A percentile compares a stretch with the other conserved stretches of the same genome.
These are phyloP conservation scores for Trichoderma asperellum DNA, from an alignment of 2,329 filamentous ascomycete genomes.

Conservation along the genomic window DNA sequence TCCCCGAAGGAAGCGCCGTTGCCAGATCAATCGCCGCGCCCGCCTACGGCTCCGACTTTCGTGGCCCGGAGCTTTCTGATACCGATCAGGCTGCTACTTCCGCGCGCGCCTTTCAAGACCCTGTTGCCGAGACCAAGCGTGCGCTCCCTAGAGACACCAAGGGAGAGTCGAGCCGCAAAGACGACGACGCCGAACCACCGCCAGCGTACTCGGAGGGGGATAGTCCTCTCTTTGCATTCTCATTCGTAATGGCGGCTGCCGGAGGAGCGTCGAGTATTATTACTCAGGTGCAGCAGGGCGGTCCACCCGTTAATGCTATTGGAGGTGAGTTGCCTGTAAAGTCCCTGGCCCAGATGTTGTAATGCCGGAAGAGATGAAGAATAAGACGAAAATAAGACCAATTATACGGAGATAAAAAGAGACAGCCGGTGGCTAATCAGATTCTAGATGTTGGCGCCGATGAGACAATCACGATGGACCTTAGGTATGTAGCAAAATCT, in stretches of 20 bases:
- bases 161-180: constrained; percentile 72
- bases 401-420: background rate
- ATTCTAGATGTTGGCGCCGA: constrained; percentile 75
- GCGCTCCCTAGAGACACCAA: constrained; percentile 83
- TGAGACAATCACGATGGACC: constrained; percentile 92
- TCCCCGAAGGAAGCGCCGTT: constrained; percentile 38
- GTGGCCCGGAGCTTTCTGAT: constrained; percentile 46
- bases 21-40: constrained; percentile 54
- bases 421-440: constrained; percentile 15
- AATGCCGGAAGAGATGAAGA: background rate
- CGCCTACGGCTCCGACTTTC: constrained; percentile 53
- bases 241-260: constrained; percentile 97
- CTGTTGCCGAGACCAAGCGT: constrained; percentile 77
- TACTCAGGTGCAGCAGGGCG: constrained; percentile 96
- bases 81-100: constrained; percentile 39
- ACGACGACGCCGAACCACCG: constrained; percentile 86
- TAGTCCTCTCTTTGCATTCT: constrained; percentile 89
- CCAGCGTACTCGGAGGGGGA: constrained; percentile 95
- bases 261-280: constrained; percentile 98
- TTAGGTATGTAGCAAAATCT: constrained; percentile 67
- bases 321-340: constrained; percentile 64
- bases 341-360: background rate
- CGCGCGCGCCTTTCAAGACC: constrained; percentile 51
- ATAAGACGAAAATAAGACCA: background rate
- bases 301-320: constrained; percentile 84